Evolutionary conservation across 352 stramenopile species (phyloP).

Genomic region (Elongisporangium prolatum): DNA sequence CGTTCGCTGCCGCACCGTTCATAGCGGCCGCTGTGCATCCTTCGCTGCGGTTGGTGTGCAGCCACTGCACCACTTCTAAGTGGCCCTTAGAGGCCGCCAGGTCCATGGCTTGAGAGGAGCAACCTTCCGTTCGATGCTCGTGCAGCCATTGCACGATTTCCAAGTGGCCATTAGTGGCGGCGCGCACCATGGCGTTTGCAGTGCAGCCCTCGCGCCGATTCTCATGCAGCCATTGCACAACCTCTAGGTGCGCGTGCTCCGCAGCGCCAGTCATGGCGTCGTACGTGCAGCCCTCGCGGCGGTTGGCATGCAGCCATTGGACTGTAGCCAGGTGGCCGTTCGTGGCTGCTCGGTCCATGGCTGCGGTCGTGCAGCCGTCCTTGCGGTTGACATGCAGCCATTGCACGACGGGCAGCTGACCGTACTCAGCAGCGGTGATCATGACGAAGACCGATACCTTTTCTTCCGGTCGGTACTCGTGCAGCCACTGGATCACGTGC

Average conservation of each 20-base stretch:
- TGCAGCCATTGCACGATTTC: slow-evolving; percentile 43
- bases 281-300: slow-evolving; percentile 26
- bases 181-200: slow-evolving; percentile 37
- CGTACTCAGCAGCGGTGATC: slow-evolving; percentile 28
- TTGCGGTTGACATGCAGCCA: slow-evolving; percentile 25
- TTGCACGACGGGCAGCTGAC: slow-evolving; percentile 24
- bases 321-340: slow-evolving; percentile 34
- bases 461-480: slow-evolving; percentile 20
- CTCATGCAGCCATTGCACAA: slow-evolving; percentile 34
- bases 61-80: slow-evolving; percentile 42
- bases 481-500: slow-evolving; percentile 23
- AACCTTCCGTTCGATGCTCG: slow-evolving; percentile 29
- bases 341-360: slow-evolving; percentile 34
- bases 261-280: slow-evolving; percentile 38
- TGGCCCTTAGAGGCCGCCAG: slow-evolving; percentile 45
- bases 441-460: slow-evolving; percentile 32
- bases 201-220: slow-evolving; percentile 32
- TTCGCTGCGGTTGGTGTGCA: slow-evolving; percentile 31
- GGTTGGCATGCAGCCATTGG: slow-evolving; percentile 32
- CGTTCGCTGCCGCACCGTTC: slow-evolving; percentile 34
- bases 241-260: slow-evolving; percentile 21
- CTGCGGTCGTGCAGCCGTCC: slow-evolving; percentile 22
- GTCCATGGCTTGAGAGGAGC: slow-evolving; percentile 37
- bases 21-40: slow-evolving; percentile 42
- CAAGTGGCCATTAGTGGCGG: slow-evolving; percentile 38